A percentile compares a stretch with the other conserved stretches of the same genome.
Conservation (phyloP, 257 asterid species). For the Jacaranda mimosifolia region DNA sequence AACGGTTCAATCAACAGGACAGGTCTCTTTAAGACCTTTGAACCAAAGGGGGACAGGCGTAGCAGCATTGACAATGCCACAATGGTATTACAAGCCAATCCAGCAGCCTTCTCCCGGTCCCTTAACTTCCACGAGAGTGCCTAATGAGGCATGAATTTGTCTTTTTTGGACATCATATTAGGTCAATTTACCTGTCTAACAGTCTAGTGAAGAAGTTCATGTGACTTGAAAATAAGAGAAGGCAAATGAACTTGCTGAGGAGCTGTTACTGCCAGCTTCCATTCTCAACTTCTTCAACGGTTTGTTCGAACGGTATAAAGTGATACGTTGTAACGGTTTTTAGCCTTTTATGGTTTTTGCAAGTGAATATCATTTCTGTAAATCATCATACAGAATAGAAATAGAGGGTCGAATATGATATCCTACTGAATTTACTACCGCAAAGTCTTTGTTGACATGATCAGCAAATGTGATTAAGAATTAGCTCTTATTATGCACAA, state of each 20-base stretch:
- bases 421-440: slow-evolving; percentile 8
- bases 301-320: slow-evolving; percentile 31
- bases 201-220: slow-evolving; percentile 23
- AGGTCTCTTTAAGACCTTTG: slow-evolving; percentile 43
- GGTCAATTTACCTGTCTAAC: not conserved
- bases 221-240: slow-evolving; percentile 13
- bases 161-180: not conserved
- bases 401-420: slow-evolving; percentile 2
- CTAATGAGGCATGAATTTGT: slow-evolving; percentile 16
- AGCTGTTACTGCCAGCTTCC: slow-evolving; percentile 2
- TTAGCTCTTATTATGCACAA: not conserved
- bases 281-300: slow-evolving; percentile 17
- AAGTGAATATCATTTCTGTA: slow-evolving; percentile 10
- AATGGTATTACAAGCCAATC: slow-evolving; percentile 72
- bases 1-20: not conserved
- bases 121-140: slow-evolving; percentile 64
- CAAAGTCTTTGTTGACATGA: slow-evolving; percentile 6
- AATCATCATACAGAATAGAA: slow-evolving; percentile 16
- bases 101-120: slow-evolving; percentile 86
- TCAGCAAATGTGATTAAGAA: slow-evolving; percentile 26
- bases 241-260: slow-evolving; percentile 6
- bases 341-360: slow-evolving; percentile 2
- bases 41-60: slow-evolving; percentile 38
- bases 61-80: slow-evolving; percentile 36
- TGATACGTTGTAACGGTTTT: not conserved